A percentile compares a stretch with the other conserved stretches of the same genome.
Evolutionary conservation across 139 green algal genomes (phyloP).

Genomic region (Auxenochlorella protothecoides): DNA sequence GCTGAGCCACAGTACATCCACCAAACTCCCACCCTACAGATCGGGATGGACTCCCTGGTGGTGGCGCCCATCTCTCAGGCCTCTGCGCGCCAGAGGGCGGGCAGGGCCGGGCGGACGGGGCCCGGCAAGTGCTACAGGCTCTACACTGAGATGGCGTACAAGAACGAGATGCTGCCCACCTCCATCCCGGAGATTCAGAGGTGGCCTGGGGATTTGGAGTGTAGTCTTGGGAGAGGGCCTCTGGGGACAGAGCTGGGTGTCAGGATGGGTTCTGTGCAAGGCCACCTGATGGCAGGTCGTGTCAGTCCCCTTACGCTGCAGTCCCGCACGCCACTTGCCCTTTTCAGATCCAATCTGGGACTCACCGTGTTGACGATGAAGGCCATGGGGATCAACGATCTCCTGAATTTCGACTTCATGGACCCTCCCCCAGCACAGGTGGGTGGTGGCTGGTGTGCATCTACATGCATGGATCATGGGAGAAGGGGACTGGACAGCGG

Average conservation of each 20-base stretch:
- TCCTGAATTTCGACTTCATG: conserved; percentile 99
- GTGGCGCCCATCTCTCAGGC: conserved; percentile 91
- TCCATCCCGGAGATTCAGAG: conserved; percentile 85
- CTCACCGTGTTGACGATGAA: conserved; percentile 71
- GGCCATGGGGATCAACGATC: conserved; percentile 97
- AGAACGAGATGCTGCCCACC: conserved; percentile 85
- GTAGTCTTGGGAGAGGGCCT: neutral
- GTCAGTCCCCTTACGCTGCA: too few species aligned
- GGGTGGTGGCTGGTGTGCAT: neutral
- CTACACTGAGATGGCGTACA: conserved; percentile 81
- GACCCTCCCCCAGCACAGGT: conserved; percentile 72
- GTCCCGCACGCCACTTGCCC: too few species aligned
- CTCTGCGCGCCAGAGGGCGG: conserved; percentile 78
- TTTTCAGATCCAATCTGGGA: conserved; percentile 36
- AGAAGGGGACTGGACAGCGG: neutral
- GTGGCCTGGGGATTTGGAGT: neutral
- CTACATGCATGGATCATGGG: neutral
- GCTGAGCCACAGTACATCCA: too few species aligned
- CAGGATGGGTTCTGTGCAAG: too few species aligned
- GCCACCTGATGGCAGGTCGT: too few species aligned
- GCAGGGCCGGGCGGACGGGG: conserved; percentile 87
- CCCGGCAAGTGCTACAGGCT: conserved; percentile 97
- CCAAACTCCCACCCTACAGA: conserved; percentile 12
- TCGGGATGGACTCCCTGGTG: conserved; percentile 92
- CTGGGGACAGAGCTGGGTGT: neutral